Evolutionary conservation across 768 basidiomycete genomes (phyloP), one percentile per base, ranked within the genome.

Genomic region (Lepiota subincarnata): DNA sequence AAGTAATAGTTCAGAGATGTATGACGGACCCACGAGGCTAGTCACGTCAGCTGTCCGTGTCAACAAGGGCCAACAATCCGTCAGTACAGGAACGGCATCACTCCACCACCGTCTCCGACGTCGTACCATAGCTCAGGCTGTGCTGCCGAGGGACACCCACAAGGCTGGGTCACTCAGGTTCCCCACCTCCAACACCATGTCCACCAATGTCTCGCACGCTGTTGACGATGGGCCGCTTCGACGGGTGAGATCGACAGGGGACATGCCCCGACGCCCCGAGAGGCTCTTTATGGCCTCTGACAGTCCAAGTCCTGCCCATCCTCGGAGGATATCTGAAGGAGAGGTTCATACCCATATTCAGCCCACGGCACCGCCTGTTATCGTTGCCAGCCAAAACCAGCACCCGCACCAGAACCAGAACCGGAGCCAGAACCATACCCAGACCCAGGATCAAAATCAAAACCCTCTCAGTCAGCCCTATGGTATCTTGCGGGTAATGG

Each of bases 201-300:
- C 66, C 12, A 42, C 53, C 14, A 48, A 8, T 35, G 55, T 55
- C 45, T 48, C 55, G 12, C 63, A 65, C 56, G 54, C 61, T 45
- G 19, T 48, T 31, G 56, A 56, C 36, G 63, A 69, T 47, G 63
- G 57, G 13, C 47, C 61, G 7, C 52, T 75, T 45, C 72, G 74
- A 36, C 65, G 73, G 41, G 67, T 64, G 16, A 67, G 73, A 41
- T 76, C 77, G 11, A 63, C 68, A 35, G 72, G 73, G 5, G 75
- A 75, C 55, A 65, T 72, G 12, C 69, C 70, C 43, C 66, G 63
- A 45, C 60, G 55, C n/a, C 66, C 70, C 16, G 68, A 68, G 38
- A 50, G 55, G 14, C 54, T 35, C 50, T 10, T 36, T 43, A 2
- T 57, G 56, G 48, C 16, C 56, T 18, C 31, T 11, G 31, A 31